Percentiles rank a stretch among this genome's conserved stretches.
Conservation (phyloP, 2,329 filamentous ascomycete genomes). For the Ophiostoma triangulosporum region DNA sequence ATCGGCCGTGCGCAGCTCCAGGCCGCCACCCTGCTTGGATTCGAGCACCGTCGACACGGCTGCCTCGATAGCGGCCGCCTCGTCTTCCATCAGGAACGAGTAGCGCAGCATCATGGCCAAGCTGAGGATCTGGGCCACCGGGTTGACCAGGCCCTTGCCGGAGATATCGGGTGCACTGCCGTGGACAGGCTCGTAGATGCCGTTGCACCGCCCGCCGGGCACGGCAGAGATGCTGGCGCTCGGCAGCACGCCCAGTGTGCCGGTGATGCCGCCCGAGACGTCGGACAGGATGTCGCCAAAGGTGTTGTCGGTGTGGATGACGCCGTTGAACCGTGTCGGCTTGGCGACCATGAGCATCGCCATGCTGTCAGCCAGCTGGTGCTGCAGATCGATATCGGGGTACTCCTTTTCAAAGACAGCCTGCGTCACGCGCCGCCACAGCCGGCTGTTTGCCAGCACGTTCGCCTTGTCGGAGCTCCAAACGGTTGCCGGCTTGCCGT, state of each 20-base stretch:
- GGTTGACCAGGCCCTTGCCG: slow-evolving; percentile 59
- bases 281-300: slow-evolving; percentile 35
- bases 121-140: slow-evolving; percentile 57
- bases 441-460: slow-evolving; percentile 34
- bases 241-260: slow-evolving; percentile 31
- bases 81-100: slow-evolving; percentile 46
- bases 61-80: slow-evolving; percentile 50
- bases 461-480: slow-evolving; percentile 40
- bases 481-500: slow-evolving; percentile 25
- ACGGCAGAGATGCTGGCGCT: slow-evolving; percentile 32
- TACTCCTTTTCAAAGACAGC: slow-evolving; percentile 29
- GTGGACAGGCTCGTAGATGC: slow-evolving; percentile 68
- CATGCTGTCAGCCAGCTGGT: slow-evolving; percentile 34
- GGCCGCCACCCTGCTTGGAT: slow-evolving; percentile 23
- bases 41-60: slow-evolving; percentile 53
- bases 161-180: slow-evolving; percentile 62
- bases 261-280: slow-evolving; percentile 30
- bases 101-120: slow-evolving; percentile 65
- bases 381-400: slow-evolving; percentile 27
- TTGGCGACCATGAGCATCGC: slow-evolving; percentile 35
- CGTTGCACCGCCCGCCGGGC: slow-evolving; percentile 36
- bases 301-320: slow-evolving; percentile 34
- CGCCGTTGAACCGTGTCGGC: slow-evolving; percentile 32
- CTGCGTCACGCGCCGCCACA: slow-evolving; percentile 32
- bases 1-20: slow-evolving; percentile 32